Evolutionary conservation across 2,329 filamentous ascomycete species (phyloP).

Genomic region (Pseudonectria buxi): DNA sequence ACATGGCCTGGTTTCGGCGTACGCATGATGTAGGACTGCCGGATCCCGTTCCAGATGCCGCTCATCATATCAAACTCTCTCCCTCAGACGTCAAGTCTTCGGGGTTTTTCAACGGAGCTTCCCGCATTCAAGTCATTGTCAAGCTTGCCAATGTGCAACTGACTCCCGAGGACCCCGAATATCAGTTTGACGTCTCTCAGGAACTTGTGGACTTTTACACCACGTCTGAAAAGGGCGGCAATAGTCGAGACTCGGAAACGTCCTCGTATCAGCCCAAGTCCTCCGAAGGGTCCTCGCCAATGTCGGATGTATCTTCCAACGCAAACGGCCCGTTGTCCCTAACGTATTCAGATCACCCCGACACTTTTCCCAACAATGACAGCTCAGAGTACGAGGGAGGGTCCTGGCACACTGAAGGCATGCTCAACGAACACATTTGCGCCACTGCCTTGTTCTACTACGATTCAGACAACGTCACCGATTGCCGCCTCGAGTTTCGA

Average conservation of each 20-base stretch:
- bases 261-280: too few species aligned
- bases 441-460: slow-evolving; percentile 59
- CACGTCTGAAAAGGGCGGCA: too few species aligned
- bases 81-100: slow-evolving; percentile 18
- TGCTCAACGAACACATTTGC: slow-evolving; percentile 56
- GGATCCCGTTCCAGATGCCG: slow-evolving; percentile 4
- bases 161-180: slow-evolving; percentile 50
- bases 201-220: too few species aligned
- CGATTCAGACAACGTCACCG: slow-evolving; percentile 52
- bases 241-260: too few species aligned
- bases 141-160: slow-evolving; percentile 58
- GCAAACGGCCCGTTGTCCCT: too few species aligned
- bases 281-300: too few species aligned
- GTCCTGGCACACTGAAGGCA: slow-evolving; percentile 49
- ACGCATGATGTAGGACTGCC: slow-evolving; percentile 20
- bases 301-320: too few species aligned
- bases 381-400: slow-evolving; percentile 46
- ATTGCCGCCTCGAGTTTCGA: slow-evolving; percentile 44
- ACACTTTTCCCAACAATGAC: too few species aligned
- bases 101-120: slow-evolving; percentile 23
- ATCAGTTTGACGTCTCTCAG: too few species aligned
- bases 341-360: too few species aligned
- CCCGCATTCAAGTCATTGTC: slow-evolving; percentile 53
- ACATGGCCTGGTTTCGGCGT: slow-evolving; percentile 22
- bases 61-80: slow-evolving; percentile 5